Evolutionary conservation across 164 flowering plant genomes (phyloP), one percentile per base, ranked within the genome.

Genomic region (Berberis vulgaris): DNA sequence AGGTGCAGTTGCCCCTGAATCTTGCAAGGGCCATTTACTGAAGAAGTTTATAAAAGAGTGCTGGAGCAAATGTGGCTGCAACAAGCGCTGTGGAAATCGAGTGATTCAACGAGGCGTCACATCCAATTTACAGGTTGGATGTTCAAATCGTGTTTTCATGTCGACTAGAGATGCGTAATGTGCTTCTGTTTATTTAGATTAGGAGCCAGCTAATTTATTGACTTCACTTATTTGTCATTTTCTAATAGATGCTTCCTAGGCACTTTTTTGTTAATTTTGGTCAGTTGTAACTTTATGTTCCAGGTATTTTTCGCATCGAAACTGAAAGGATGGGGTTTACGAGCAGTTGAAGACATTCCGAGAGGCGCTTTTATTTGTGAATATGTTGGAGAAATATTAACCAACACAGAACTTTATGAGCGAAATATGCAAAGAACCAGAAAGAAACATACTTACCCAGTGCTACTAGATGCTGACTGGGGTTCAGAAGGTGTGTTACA

Each of bases 291-390:
- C 52, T 64, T 60, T 63, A 2, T 56, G 12, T 66, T 52, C 72
- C 68, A 94, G 97, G 89, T 91, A 57, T 94, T 87, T 72, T 80
- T 83, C 68, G 81, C 93, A 46, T 67, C 84, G 45, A 84, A 86
- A 66, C 88, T 87, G 60, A 91, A 88, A 73, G 93, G 96, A 6
- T 93, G 98, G 98, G 98, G 98, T 7, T 76, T 93, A 10, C 77
- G 95, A 56, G 84, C 97, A 53, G 79, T 88, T 1, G 85, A 90
- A 65, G 88, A 82, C 62, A 76, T 93, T 53, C 95, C 96, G 12
- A 84, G 81, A 81, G 98, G 98, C 43, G 74, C 96, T 26, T 93
- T 93, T 81, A 87, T 93, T 2, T 93, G 96, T 74, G 98, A 93
- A 69, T 94, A 82, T 81, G 89, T 86, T 72, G 98, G 98, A 50